Conservation (phyloP, 768 basidiomycete genomes). For the Boletus patriciae region DNA sequence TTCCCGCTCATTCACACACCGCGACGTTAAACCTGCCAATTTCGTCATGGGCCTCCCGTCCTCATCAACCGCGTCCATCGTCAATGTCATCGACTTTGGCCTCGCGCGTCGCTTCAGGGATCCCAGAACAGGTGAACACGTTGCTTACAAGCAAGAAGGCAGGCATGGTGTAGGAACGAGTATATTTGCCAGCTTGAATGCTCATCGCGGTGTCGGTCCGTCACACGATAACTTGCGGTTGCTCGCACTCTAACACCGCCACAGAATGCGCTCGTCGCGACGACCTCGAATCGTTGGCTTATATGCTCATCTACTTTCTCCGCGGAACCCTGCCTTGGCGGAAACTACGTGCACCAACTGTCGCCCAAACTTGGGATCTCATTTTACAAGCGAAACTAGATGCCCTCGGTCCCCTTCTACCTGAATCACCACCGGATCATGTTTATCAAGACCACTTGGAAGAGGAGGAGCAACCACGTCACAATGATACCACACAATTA, state of each 20-base stretch:
- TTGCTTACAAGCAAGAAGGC: constrained; percentile 70
- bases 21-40: constrained; percentile 98
- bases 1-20: constrained; percentile 90
- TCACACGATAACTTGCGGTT: constrained; percentile 4
- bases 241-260: not conserved
- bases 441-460: constrained; percentile 5
- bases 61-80: constrained; percentile 62
- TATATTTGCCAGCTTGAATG: constrained; percentile 72
- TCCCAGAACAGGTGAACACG: constrained; percentile 59
- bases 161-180: constrained; percentile 79
- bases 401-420: constrained; percentile 39
- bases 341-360: constrained; percentile 64
- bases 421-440: constrained; percentile 15
- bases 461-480: not conserved
- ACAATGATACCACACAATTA: constrained; percentile 3
- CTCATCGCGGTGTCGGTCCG: constrained; percentile 74
- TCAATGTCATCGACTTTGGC: constrained; percentile 92
- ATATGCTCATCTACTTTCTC: constrained; percentile 82
- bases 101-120: constrained; percentile 80
- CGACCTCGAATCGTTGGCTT: constrained; percentile 77
- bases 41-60: constrained; percentile 84
- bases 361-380: constrained; percentile 72
- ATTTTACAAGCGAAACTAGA: constrained; percentile 73
- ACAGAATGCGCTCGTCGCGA: constrained; percentile 75
- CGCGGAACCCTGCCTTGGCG: constrained; percentile 79